Evolutionary conservation across 371 early-diverging fungal species (phyloP), one percentile per base, ranked within the genome.

Genomic region (Mucor velutinosus): DNA sequence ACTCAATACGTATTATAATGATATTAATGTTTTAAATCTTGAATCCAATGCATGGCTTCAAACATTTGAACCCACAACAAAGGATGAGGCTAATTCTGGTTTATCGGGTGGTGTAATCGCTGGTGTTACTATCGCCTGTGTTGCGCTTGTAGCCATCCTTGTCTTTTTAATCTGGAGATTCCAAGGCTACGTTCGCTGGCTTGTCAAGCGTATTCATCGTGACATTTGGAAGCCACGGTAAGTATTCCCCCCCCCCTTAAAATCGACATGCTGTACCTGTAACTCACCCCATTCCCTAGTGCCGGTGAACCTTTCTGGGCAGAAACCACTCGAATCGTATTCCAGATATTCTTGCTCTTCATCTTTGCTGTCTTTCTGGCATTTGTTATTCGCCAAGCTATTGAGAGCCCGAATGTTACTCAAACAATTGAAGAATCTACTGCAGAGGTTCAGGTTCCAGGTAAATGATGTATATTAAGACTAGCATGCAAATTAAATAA

Each of bases 261-360:
- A 30, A 30, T n/a, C n/a, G n/a, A n/a, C n/a, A 30, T 2, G 2
- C 23, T 4, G 45, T 43, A 17, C 45, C 49, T n/a, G 19, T 49
- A 35, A 35, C 35, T 35, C 35, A 35, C 10, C 10, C 10, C 1
- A 35, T 35, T 35, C 72, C 72, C 71, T 39, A 73, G 81, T 69
- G 69, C 76, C 53, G 83, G 83, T 73, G 83, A 83, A 65, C 83
- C 83, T 19, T 30, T 80, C 5, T 82, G 83, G 83, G 83, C 83
- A 43, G 83, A 82, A 64, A 82, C 83, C 5, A 69, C 80, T 11
- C 76, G 83, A 21, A 74, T 82, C 39, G 47, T 71, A 35, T 78
- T 69, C 57, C 78, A 82, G 64, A 62, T 80, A 47, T 69, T 82
- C 41, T 68, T 82, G 25, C 60, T 82, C 47, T 76, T 82, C 67